phyloP scores from a whole-genome alignment of 192 early-diverging fungal species.

The Chytriomyces sp. region DNA sequence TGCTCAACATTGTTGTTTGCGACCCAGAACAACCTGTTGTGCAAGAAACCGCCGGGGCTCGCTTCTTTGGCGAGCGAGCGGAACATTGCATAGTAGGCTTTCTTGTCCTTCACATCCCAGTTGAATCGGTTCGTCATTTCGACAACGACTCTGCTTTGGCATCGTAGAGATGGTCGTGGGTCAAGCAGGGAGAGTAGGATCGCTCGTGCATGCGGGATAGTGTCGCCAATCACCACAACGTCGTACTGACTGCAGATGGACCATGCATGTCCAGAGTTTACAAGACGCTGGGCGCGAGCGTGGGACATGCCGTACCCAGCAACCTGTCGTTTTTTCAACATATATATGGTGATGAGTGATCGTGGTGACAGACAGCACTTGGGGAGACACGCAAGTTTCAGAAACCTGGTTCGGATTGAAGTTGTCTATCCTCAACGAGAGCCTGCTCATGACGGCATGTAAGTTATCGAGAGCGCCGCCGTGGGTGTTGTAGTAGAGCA shows the following conservation, averaged over 20 bases:
- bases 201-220: slow-evolving; percentile 19
- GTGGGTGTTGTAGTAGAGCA: slow-evolving; percentile 2
- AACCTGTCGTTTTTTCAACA: not conserved
- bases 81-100: slow-evolving; percentile 11
- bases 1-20: slow-evolving; percentile 32
- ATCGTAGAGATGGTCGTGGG: not conserved
- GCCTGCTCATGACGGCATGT: not conserved
- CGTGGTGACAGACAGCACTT: too few species aligned
- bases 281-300: not conserved
- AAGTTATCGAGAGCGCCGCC: not conserved
- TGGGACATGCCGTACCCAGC: slow-evolving; percentile 12
- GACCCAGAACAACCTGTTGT: not conserved
- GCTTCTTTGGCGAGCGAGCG: not conserved
- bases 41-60: not conserved
- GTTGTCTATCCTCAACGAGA: not conserved
- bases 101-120: slow-evolving; percentile 19
- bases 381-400: not conserved
- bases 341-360: too few species aligned
- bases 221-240: slow-evolving; percentile 25
- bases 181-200: slow-evolving; percentile 11
- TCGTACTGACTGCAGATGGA: slow-evolving; percentile 14
- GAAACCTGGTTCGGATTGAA: slow-evolving; percentile 6
- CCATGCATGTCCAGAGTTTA: slow-evolving; percentile 1
- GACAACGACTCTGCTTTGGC: slow-evolving; percentile 12
- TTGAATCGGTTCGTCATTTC: slow-evolving; percentile 33